phyloP scores from a whole-genome alignment of 352 stramenopile species.

The Globisporangium acanthophoron region DNA sequence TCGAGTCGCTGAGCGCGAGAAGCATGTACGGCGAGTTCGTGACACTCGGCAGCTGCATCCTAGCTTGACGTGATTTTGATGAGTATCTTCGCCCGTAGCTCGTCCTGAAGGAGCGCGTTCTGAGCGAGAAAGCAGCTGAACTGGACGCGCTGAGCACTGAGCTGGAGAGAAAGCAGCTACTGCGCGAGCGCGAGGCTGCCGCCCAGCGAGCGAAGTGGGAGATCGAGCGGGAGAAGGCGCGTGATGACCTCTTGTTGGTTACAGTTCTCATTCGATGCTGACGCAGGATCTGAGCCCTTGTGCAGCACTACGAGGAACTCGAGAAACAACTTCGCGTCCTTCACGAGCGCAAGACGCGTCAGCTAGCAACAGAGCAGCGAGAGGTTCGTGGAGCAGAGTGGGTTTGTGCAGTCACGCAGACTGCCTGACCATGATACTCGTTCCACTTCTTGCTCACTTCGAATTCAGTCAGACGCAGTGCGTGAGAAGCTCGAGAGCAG shows the following conservation, averaged over 20 bases:
- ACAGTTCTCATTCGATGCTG: too few species aligned
- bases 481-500: not conserved
- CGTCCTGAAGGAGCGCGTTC: conserved; percentile 33
- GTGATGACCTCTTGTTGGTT: not conserved
- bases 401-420: not conserved
- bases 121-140: conserved; percentile 34
- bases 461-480: not conserved
- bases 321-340: conserved; percentile 3
- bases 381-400: not conserved
- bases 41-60: not conserved
- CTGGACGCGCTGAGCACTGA: conserved; percentile 17
- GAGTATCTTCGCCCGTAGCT: conserved; percentile 13
- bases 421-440: not conserved
- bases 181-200: not conserved
- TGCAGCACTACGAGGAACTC: conserved; percentile 1
- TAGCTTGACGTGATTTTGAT: not conserved
- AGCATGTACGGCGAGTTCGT: conserved; percentile 18
- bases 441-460: not conserved
- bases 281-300: too few species aligned
- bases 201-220: conserved; percentile 8
- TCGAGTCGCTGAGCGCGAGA: conserved; percentile 17
- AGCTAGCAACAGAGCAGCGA: not conserved
- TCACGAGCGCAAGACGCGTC: conserved; percentile 1
- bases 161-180: conserved; percentile 8
- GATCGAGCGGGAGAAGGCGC: conserved; percentile 6